phyloP scores from a whole-genome alignment of 1,284 basidiomycete species.

The Ustilago loliicola region DNA sequence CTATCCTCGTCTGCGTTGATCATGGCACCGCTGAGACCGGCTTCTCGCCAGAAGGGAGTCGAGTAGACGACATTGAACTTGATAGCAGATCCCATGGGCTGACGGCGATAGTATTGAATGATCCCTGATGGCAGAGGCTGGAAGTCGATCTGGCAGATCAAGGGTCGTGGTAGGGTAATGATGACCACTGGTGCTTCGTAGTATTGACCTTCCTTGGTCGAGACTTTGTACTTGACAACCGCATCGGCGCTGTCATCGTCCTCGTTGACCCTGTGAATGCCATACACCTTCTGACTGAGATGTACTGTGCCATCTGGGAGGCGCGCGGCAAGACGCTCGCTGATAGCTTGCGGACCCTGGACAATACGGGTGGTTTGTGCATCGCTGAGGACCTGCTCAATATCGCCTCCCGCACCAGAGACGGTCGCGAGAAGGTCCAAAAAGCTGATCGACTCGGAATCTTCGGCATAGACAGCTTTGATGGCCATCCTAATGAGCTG shows the following conservation, averaged over 20 bases:
- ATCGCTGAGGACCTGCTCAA: constrained; percentile 45
- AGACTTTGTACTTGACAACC: constrained; percentile 22
- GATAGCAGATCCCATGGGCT: constrained; percentile 52
- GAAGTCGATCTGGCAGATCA: constrained; percentile 47
- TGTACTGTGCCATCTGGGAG: constrained; percentile 17
- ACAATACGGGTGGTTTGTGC: constrained; percentile 46
- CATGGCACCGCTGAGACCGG: constrained; percentile 40
- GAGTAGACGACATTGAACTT: constrained; percentile 50
- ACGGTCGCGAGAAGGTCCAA: constrained; percentile 46
- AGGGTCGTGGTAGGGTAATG: constrained; percentile 38
- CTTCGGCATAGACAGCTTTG: constrained; percentile 52
- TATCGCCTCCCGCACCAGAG: constrained; percentile 39
- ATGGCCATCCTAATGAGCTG: constrained; percentile 47
- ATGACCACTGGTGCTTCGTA: constrained; percentile 37
- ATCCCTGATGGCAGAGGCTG: constrained; percentile 44
- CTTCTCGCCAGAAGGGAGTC: constrained; percentile 46
- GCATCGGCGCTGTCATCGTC: neutral
- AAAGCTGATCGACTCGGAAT: constrained; percentile 44
- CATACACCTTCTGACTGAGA: constrained; percentile 27
- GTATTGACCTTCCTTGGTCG: constrained; percentile 21
- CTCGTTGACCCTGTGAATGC: constrained; percentile 12
- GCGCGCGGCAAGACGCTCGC: constrained; percentile 36
- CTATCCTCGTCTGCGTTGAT: constrained; percentile 44
- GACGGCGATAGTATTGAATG: constrained; percentile 48
- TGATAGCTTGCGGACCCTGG: constrained; percentile 42